Conservation (phyloP, 352 stramenopile genomes). For the Elongisporangium anandrum region DNA sequence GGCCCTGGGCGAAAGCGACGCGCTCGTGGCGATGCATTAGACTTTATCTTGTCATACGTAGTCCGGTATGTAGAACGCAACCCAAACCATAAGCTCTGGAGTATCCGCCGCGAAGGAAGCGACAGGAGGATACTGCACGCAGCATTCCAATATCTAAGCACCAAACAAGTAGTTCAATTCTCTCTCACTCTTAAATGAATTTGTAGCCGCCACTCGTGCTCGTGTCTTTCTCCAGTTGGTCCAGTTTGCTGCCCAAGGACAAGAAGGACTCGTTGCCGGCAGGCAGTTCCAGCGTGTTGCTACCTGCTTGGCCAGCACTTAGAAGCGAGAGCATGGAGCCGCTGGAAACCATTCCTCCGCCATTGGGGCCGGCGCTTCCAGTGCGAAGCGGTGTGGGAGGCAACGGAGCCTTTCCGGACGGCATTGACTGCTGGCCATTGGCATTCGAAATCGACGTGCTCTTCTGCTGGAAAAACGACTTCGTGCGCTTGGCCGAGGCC, state of each 20-base stretch:
- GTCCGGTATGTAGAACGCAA: too few species aligned
- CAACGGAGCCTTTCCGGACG: neutral
- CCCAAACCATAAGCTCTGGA: neutral
- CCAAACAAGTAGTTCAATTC: neutral
- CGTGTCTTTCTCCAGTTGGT: conserved; percentile 73
- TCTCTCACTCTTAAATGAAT: conserved; percentile 12
- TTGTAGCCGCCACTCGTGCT: conserved; percentile 18
- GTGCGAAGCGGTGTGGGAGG: neutral
- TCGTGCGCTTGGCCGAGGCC: conserved; percentile 8
- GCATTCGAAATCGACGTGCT: neutral
- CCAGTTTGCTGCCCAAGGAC: conserved; percentile 64
- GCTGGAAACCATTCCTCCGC: neutral
- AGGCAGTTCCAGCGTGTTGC: neutral
- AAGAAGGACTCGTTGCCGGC: neutral
- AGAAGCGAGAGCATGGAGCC: neutral
- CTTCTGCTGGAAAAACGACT: conserved; percentile 21
- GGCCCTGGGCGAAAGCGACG: conserved; percentile 18
- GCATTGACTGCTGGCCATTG: neutral
- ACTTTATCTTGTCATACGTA: neutral
- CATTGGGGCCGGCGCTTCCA: neutral
- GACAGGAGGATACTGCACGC: neutral
- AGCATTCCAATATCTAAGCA: neutral
- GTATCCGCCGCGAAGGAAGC: neutral
- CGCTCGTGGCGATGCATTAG: neutral
- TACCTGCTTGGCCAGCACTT: neutral